Evolutionary conservation across 2,329 filamentous ascomycete genomes (phyloP).

Genomic region (Claviceps digitariae): DNA sequence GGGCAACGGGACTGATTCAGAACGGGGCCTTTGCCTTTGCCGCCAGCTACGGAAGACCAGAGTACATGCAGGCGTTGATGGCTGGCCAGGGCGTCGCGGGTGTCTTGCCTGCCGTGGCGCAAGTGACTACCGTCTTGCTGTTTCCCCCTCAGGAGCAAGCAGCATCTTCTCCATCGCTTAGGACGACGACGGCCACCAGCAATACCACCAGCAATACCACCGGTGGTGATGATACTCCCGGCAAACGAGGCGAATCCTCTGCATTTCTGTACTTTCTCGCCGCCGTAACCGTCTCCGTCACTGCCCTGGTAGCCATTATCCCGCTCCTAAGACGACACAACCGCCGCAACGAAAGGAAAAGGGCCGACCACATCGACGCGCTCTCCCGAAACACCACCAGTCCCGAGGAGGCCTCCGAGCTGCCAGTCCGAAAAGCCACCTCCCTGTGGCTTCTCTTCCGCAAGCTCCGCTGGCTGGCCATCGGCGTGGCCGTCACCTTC

Average conservation of each 20-base stretch:
- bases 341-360: constrained; percentile 32
- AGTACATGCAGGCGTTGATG: constrained; percentile 96
- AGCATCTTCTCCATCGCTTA: constrained; percentile 5
- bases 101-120: constrained; percentile 74
- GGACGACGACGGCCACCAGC: constrained; percentile 8
- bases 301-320: constrained; percentile 59
- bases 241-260: constrained; percentile 30
- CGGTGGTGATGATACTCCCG: not conserved
- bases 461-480: constrained; percentile 67
- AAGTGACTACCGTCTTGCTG: constrained; percentile 68
- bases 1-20: constrained; percentile 75
- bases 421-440: constrained; percentile 34
- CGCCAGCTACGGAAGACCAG: constrained; percentile 66
- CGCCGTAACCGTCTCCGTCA: constrained; percentile 60
- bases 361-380: constrained; percentile 33
- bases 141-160: constrained; percentile 27
- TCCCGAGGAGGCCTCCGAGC: constrained; percentile 36
- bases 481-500: constrained; percentile 72
- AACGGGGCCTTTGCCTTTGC: constrained; percentile 93
- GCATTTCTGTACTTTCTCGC: constrained; percentile 89
- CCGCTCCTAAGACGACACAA: constrained; percentile 53
- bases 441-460: constrained; percentile 52
- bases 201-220: constrained; percentile 9
- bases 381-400: constrained; percentile 34
- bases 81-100: constrained; percentile 84